Conservation (phyloP, 192 early-diverging fungal species). For the Anaeromyces robustus region DNA sequence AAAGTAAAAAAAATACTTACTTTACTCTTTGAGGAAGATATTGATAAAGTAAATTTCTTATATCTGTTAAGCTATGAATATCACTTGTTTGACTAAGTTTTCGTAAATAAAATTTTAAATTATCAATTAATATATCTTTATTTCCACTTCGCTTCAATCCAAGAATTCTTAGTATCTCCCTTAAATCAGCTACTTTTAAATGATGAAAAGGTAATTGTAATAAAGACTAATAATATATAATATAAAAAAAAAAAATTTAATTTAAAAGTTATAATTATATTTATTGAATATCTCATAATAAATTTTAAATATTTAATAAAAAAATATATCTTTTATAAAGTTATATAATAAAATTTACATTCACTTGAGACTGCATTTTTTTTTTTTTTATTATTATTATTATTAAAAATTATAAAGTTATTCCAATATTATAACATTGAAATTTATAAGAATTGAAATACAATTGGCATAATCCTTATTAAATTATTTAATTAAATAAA, state of each 20-base stretch:
- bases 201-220: not conserved
- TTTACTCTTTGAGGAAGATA: not conserved
- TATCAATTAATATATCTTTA: not conserved
- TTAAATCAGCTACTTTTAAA: not conserved
- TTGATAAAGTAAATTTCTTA: not conserved
- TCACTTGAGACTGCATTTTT: not conserved
- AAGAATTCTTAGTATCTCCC: not conserved
- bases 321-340: no score
- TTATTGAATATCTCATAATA: no score
- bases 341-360: not conserved
- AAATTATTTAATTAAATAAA: no score
- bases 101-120: not conserved
- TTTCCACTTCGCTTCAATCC: not conserved
- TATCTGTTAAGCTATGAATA: not conserved
- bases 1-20: not conserved
- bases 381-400: no score
- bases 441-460: no score
- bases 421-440: no score
- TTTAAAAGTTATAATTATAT: no score
- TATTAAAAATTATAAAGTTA: no score
- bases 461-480: no score
- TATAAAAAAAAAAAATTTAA: not conserved
- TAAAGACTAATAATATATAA: not conserved
- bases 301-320: no score
- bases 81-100: not conserved